Evolutionary conservation across 208 protist genomes (phyloP).

Genomic region (Crithidia sp.): DNA sequence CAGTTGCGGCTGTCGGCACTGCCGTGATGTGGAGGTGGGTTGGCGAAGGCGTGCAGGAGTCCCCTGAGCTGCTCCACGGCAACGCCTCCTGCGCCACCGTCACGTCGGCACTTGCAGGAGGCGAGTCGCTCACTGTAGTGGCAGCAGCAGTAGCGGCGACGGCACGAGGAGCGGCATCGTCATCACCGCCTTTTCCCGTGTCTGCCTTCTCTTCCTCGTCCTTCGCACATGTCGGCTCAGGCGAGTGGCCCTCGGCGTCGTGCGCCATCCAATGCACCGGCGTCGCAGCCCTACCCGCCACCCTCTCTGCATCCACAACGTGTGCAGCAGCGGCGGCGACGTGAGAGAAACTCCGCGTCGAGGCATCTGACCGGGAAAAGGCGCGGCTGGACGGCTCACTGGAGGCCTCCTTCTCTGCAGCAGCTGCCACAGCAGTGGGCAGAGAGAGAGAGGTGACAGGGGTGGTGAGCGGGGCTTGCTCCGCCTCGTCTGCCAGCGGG

Average conservation of each 20-base stretch:
- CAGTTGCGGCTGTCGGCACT: too few relatives aligned
- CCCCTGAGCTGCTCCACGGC: background rate
- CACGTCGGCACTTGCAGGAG: background rate
- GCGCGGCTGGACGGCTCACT: background rate
- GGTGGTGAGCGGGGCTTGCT: too few relatives aligned
- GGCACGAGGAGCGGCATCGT: too few relatives aligned
- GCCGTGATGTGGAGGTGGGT: too few relatives aligned
- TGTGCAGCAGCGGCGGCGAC: too few relatives aligned
- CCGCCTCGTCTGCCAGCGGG: background rate
- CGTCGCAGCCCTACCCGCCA: background rate
- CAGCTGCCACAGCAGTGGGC: too few relatives aligned
- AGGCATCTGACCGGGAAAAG: constrained; percentile 26
- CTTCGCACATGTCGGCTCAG: background rate
- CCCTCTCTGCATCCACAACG: background rate
- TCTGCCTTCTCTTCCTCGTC: background rate
- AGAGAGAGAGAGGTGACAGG: too few relatives aligned
- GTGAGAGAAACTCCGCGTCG: constrained; percentile 15
- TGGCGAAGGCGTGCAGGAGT: background rate
- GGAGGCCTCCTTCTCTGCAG: background rate
- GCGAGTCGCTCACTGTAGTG: background rate
- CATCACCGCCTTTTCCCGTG: background rate
- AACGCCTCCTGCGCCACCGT: background rate
- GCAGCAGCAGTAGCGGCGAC: background rate
- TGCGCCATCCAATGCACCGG: background rate
- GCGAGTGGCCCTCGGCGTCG: background rate